Base-by-base conservation (phyloP, 768 basidiomycete genomes). In the Boletus insuetus region DNA sequence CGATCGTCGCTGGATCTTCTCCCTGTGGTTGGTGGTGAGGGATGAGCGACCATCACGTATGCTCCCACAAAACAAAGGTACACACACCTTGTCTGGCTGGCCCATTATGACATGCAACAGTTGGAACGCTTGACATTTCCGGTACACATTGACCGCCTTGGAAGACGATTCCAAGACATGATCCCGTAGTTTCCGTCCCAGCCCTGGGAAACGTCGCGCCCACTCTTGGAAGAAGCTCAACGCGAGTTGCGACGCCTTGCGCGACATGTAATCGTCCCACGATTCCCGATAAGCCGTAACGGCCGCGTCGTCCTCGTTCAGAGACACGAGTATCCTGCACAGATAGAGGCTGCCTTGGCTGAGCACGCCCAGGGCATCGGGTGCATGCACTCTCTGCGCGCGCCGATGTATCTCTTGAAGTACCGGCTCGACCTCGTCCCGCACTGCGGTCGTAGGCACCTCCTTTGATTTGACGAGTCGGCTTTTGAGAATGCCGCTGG, bases 161-260 rank as follows among this genome's bases (percentile, higher is more conserved):
- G 67, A 72, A 2, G 81, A 76, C 9, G 83, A 70, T 17, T 78
- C 75, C 37, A 91, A 59, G n/a, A 96, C 67, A 52, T 81, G 77
- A 17, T 76, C 68, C 11, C 85, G 82, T 20, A 94, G 69, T 35
- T 60, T 67, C 89, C 92, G 94, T 19, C 82, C 89, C 14, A 78
- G 72, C 4, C 69, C 53, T 0, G 90, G 84, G 69, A 82, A 81
- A 38, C 89, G 84, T 19, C 79, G 79, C 55, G 89, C 76, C 66
- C 89, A 89, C 51, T 92, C 89, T 45, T 83, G 77, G 76, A 98
- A 87, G 75, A 94, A 94, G 44, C 69, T 72, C 6, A 81, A 69
- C 62, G 87, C 86, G 43, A 95, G 77, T 29, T 81, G 76, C 4
- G 92, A 94, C 42, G 84, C 82, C 74, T 96, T 97, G 55, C 91